phyloP scores from a whole-genome alignment of 2,329 filamentous ascomycete species.

The Aspergillus sp. region DNA sequence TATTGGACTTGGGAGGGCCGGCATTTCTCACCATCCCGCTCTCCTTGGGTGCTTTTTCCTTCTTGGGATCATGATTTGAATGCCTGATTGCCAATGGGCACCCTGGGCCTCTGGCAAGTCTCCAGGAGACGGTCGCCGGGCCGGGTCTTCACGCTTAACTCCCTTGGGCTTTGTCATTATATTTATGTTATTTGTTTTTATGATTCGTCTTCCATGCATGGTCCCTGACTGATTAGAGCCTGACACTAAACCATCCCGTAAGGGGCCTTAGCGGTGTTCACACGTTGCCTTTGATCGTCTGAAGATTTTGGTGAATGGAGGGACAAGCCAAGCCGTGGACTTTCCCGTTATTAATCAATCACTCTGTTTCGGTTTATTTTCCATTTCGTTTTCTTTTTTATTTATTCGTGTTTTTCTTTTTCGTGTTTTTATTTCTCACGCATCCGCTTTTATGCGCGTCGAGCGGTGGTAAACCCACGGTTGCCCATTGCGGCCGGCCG shows the following conservation, averaged over 20 bases:
- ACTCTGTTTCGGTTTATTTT: neutral
- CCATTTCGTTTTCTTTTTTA: neutral
- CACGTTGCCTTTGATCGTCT: neutral
- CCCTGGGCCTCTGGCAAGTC: neutral
- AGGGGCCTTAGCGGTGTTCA: neutral
- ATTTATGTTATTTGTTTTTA: neutral
- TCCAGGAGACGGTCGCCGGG: conserved; percentile 2
- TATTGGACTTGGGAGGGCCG: conserved; percentile 9
- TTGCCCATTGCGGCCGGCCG: neutral
- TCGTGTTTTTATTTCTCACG: neutral
- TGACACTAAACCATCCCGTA: neutral
- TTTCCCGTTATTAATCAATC: neutral
- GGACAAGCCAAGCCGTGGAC: neutral
- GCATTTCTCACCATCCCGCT: conserved; percentile 10
- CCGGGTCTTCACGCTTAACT: conserved; percentile 5
- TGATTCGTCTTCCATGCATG: neutral
- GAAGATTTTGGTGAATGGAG: neutral
- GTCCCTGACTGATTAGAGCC: neutral
- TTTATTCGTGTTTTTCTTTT: neutral
- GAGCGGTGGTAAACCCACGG: neutral
- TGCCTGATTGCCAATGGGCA: neutral
- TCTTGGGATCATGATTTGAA: neutral
- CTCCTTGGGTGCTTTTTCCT: neutral
- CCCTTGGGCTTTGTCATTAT: neutral
- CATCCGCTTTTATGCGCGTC: neutral